Base-by-base conservation (phyloP, 176 grass and related monocot genomes). In the Echinochloa phyllopogon region DNA sequence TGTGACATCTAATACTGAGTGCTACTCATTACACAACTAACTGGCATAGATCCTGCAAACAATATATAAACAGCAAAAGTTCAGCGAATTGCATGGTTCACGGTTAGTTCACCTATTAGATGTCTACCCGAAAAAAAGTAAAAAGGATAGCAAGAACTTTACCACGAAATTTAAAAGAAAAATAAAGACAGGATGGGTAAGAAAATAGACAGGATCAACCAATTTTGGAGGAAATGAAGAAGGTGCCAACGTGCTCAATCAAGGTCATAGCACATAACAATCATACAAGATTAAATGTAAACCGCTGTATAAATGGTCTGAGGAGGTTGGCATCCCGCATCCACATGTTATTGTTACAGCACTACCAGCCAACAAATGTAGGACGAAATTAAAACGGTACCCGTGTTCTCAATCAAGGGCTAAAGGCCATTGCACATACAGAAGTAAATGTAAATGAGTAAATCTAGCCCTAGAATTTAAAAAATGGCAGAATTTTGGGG, bases 41-140 rank as follows among this genome's bases (percentile, higher is more conserved):
- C 5, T 76, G 59, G 29, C 59, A 63, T 74, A 73, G n/a, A 40
- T 76, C 37, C 82, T 84, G 72, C 24, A 38, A 65, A 58, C 4
- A 21, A 25, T 8, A 52, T 15, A 57, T 25, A 81, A 56, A 74
- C 13, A 49, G 40, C 9, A 39, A 52, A 15, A 13, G 18, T 18
- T 51, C 7, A 63, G 44, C n/a, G 24, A 65, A 27, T 84, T 52
- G 27, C 55, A 40, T 15, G 1, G 7, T n/a, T 36, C 6, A 38
- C 13, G 8, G 36, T 38, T 83, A 40, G 1, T 25, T 74, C 24
- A 51, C 12, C 42, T n/a, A 29, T 83, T 73, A 74, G 0, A 39
- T 24, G 6, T 39, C 20, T 24, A 44, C 33, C 29, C 29, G 18
- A 56, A 49, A 56, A 56, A 18, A 5, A 59, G 39, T n/a, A 21